Conservation (phyloP, 139 green algal genomes). For the Chlamydomonas sp. region DNA sequence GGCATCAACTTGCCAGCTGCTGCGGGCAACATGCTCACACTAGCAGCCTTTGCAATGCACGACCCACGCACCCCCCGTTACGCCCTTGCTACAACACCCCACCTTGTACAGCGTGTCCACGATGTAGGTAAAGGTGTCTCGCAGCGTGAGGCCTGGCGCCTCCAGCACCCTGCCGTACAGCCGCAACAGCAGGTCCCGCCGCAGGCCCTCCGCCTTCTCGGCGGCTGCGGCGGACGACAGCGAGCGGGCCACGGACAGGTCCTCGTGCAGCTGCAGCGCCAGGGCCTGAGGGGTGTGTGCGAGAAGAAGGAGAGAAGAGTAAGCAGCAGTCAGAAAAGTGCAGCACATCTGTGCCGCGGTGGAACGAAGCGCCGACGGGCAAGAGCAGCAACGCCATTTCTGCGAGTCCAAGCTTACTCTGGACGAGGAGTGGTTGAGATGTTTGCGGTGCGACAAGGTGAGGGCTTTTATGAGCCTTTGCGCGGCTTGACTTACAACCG, state of each 20-base stretch:
- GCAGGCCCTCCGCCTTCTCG: constrained; percentile 23
- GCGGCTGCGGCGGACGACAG: background rate
- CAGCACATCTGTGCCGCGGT: background rate
- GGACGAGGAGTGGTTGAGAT: too few relatives aligned
- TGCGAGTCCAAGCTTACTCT: too few relatives aligned
- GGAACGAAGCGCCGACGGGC: background rate
- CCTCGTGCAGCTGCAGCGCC: constrained; percentile 26
- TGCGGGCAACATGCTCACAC: too few relatives aligned
- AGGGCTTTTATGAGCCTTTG: too few relatives aligned
- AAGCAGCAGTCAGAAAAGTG: background rate
- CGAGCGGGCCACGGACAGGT: constrained; percentile 1
- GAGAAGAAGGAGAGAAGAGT: background rate
- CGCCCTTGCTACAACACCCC: background rate
- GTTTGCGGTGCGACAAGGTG: too few relatives aligned
- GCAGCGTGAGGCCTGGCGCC: constrained; percentile 19
- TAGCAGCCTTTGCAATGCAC: too few relatives aligned
- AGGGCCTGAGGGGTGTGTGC: background rate
- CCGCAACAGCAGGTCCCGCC: constrained; percentile 26
- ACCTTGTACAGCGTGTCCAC: constrained; percentile 41
- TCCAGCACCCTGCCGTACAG: constrained; percentile 36
- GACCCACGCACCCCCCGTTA: background rate
- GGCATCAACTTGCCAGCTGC: too few relatives aligned
- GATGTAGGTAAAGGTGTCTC: constrained; percentile 21
- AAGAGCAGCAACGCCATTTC: too few relatives aligned
- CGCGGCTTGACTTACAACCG: too few relatives aligned